These are phyloP conservation scores for Arxiozyma slooffiae DNA, from an alignment of 1,139 yeast genomes.

Conservation along the genomic window DNA sequence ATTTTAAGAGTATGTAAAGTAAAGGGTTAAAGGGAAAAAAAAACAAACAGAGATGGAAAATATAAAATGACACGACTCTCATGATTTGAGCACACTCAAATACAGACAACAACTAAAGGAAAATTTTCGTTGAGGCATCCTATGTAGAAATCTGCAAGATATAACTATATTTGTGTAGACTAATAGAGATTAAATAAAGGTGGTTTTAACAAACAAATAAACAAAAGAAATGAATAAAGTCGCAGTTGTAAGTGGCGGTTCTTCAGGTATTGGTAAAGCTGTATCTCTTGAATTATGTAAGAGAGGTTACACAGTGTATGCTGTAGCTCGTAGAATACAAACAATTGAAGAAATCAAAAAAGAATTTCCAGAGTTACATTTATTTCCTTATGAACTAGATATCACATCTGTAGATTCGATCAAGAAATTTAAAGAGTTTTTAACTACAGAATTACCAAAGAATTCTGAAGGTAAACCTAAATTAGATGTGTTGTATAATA, in stretches of 20 bases:
- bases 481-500: conserved; percentile 55
- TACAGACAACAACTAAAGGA: too few species aligned
- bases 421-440: conserved; percentile 34
- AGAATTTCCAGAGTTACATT: conserved; percentile 16
- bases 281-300: conserved; percentile 55
- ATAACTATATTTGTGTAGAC: background rate
- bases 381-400: conserved; percentile 38
- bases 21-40: background rate
- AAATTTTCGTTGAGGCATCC: too few species aligned
- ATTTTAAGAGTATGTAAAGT: background rate
- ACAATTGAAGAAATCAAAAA: conserved; percentile 45
- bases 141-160: background rate
- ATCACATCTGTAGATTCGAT: conserved; percentile 49
- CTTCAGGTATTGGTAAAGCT: conserved; percentile 71
- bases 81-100: too few species aligned
- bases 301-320: conserved; percentile 56
- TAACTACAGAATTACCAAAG: conserved; percentile 32
- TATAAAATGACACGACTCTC: background rate
- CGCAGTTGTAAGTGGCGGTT: conserved; percentile 69
- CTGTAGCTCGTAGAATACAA: conserved; percentile 62
- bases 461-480: conserved; percentile 31
- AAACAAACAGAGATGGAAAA: too few species aligned
- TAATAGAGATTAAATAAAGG: background rate
- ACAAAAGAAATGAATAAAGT: conserved; percentile 17
- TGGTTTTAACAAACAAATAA: background rate